These are phyloP conservation scores for Crithidia brevicula DNA, from an alignment of 208 protist genomes.

Conservation along the genomic window DNA sequence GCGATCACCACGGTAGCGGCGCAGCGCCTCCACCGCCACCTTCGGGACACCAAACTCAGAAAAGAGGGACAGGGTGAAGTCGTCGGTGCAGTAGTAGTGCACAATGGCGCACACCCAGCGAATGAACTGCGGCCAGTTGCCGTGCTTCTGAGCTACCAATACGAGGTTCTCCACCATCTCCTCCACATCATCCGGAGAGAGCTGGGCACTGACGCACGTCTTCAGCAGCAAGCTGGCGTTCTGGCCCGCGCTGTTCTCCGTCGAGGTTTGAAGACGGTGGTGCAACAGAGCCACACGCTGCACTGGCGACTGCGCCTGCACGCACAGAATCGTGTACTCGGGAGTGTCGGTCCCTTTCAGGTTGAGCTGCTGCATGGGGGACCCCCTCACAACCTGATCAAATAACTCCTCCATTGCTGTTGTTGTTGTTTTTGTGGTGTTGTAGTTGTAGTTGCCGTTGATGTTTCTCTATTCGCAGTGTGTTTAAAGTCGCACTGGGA, in stretches of 20 bases:
- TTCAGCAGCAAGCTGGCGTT: conserved; percentile 73
- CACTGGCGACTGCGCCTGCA: conserved; percentile 58
- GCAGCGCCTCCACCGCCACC: conserved; percentile 70
- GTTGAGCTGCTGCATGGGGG: conserved; percentile 62
- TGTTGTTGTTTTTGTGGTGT: neutral
- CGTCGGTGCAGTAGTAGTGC: conserved; percentile 92
- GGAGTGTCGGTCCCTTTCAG: conserved; percentile 40
- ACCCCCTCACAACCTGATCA: conserved; percentile 59
- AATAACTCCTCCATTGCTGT: conserved; percentile 64
- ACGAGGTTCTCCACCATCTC: conserved; percentile 74
- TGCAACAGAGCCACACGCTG: conserved; percentile 66
- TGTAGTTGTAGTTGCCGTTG: too few species aligned
- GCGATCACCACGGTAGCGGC: conserved; percentile 53
- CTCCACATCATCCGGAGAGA: conserved; percentile 81
- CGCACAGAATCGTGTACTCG: conserved; percentile 86
- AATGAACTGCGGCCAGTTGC: conserved; percentile 75
- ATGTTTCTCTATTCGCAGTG: too few species aligned
- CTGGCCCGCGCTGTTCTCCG: conserved; percentile 74
- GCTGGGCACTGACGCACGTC: conserved; percentile 58
- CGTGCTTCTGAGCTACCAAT: conserved; percentile 56
- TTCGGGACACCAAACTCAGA: conserved; percentile 80
- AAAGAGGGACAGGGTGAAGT: conserved; percentile 87
- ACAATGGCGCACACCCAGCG: conserved; percentile 83
- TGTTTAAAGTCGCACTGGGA: too few species aligned
- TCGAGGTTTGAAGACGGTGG: conserved; percentile 69